Conservation (phyloP, 805 yeast species). For the Metschnikowia kofuensis region DNA sequence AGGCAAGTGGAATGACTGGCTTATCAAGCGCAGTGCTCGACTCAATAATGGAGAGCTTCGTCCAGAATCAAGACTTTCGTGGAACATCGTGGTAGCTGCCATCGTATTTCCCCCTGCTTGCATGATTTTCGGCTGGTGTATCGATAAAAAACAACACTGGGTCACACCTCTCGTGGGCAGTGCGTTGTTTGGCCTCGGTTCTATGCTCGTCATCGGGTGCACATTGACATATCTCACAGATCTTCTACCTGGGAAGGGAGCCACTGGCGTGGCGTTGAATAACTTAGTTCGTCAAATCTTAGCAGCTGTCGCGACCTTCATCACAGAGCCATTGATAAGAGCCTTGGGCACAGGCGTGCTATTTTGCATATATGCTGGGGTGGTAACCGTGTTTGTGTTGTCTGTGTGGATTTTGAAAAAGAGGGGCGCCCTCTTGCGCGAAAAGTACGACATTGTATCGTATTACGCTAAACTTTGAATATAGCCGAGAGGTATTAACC, state of each 20-base stretch:
- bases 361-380: slow-evolving; percentile 62
- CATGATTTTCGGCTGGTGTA: slow-evolving; percentile 80
- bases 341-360: slow-evolving; percentile 74
- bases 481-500: too few species aligned
- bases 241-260: slow-evolving; percentile 82
- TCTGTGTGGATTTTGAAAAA: slow-evolving; percentile 47
- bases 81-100: slow-evolving; percentile 68
- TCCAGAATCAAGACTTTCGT: slow-evolving; percentile 78
- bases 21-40: slow-evolving; percentile 50
- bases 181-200: slow-evolving; percentile 75
- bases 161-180: slow-evolving; percentile 78
- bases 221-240: slow-evolving; percentile 81
- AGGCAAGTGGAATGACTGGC: slow-evolving; percentile 73
- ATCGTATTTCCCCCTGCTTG: slow-evolving; percentile 60
- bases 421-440: slow-evolving; percentile 62
- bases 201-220: slow-evolving; percentile 80
- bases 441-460: slow-evolving; percentile 54
- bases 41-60: slow-evolving; percentile 60
- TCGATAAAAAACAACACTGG: slow-evolving; percentile 67
- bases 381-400: slow-evolving; percentile 44
- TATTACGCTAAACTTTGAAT: slow-evolving; percentile 48
- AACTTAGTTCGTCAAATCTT: slow-evolving; percentile 69
- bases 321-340: slow-evolving; percentile 63
- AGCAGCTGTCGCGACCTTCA: slow-evolving; percentile 75
- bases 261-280: slow-evolving; percentile 83